Evolutionary conservation across 2,329 filamentous ascomycete genomes (phyloP), one percentile per base, ranked within the genome.

Genomic region (Fusarium sp.): DNA sequence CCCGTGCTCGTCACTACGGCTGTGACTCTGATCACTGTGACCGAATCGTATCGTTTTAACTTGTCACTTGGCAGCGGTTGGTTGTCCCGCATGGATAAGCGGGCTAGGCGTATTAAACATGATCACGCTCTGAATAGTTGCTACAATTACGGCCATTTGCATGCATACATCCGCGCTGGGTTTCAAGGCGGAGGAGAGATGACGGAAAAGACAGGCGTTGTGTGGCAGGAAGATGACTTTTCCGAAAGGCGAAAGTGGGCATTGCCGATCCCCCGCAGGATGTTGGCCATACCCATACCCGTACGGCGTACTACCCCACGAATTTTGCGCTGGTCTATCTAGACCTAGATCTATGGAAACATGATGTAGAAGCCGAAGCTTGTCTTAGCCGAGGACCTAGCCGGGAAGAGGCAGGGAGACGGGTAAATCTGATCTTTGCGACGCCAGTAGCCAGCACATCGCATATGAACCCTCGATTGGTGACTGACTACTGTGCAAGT

Each of bases 241-340:
- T 67, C 64, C 64, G 64, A 58, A 9, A 30, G 20, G 15, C 14
- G 14, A 51, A 15, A 7, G 22, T 24, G 20, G 28, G 15, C 37
- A 17, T 48, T 40, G 58, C 58, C 22, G 64, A 65, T 51, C 64
- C 64, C 57, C 58, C 64, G 53, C 48, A 65, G 39, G n/a, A 7
- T 6, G 17, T 26, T 41, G 30, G 5, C 8, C 10, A 19, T 40
- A 26, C 37, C 13, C 28, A 30, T 30, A 30, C 28, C 28, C 28
- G 28, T 9, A 26, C 26, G 8, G 26, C 8, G 26, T 30, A 30
- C 28, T 30, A 30, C 28, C 28, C 28, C 28, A 30, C 28, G 28
- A 30, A 30, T 6, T 28, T 30, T 13, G 28, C 28, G 28, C 28
- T 5, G 28, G 28, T 13, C 11, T 30, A 11, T 13, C 11, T 30